Percentiles rank a stretch among this genome's conserved stretches.
Conservation (phyloP, 345 rosid genomes). For the Crucihimalaya himalaica region DNA sequence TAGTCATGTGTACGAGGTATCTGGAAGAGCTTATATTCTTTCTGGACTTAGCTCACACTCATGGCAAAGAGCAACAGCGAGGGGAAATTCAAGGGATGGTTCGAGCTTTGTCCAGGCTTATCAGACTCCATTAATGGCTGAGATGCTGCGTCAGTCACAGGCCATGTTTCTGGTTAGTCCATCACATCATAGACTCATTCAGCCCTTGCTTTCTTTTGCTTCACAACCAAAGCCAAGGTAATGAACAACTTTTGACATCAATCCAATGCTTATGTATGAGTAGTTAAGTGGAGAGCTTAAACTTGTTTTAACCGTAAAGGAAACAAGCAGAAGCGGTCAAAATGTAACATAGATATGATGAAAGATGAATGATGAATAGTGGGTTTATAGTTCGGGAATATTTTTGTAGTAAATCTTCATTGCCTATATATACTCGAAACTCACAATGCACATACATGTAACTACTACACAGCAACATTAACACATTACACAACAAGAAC, state of each 20-base stretch:
- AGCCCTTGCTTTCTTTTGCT: conserved; percentile 55
- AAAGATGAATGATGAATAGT: conserved; percentile 6
- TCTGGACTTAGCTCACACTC: conserved; percentile 94
- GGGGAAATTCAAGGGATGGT: conserved; percentile 65
- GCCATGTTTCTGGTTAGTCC: conserved; percentile 37
- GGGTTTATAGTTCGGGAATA: conserved; percentile 12
- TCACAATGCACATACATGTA: conserved; percentile 30
- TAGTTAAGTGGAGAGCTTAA: conserved; percentile 2
- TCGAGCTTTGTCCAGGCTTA: conserved; percentile 65
- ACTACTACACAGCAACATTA: conserved; percentile 25
- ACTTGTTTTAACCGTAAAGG: conserved; percentile 9
- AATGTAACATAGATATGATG: conserved; percentile 18
- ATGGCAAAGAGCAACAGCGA: conserved; percentile 91
- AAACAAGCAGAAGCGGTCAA: background rate
- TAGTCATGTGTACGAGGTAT: conserved; percentile 75
- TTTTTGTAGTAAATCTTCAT: conserved; percentile 15
- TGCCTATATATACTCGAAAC: conserved; percentile 31
- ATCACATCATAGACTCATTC: conserved; percentile 59
- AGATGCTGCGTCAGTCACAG: conserved; percentile 79
- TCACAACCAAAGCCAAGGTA: conserved; percentile 69
- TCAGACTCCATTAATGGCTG: conserved; percentile 82
- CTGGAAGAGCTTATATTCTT: conserved; percentile 81
- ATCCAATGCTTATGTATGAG: conserved; percentile 6
- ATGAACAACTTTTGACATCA: conserved; percentile 29
- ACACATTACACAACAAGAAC: conserved; percentile 30